These are phyloP conservation scores for Hsuehochloa calcarea DNA, from an alignment of 176 grass and related monocot species.

Conservation along the genomic window DNA sequence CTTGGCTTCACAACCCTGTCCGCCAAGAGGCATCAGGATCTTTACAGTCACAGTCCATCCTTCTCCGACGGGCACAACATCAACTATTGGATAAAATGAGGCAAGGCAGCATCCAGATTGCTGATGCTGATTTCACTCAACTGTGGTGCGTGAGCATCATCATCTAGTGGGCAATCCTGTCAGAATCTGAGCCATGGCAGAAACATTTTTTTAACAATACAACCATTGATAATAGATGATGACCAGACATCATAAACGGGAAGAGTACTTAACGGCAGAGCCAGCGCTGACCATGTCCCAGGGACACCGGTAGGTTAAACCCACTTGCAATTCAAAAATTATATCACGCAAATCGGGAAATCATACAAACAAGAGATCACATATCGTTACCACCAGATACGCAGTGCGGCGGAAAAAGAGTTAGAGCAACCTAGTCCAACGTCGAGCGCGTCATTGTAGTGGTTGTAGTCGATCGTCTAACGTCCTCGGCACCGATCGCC, in stretches of 20 bases:
- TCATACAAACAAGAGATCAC: too few relatives aligned
- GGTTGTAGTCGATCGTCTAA: too few relatives aligned
- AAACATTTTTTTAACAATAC: slow-evolving; percentile 13
- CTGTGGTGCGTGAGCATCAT: slow-evolving; percentile 5
- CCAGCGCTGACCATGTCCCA: neutral
- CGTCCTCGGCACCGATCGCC: too few relatives aligned
- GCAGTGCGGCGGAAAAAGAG: too few relatives aligned
- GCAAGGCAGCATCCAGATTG: neutral
- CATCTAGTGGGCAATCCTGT: neutral
- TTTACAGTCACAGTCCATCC: neutral
- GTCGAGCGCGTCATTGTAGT: too few relatives aligned
- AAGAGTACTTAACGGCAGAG: neutral
- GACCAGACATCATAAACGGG: slow-evolving; percentile 6
- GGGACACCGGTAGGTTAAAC: too few relatives aligned
- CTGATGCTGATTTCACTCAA: neutral
- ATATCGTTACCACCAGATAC: too few relatives aligned
- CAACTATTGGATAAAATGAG: slow-evolving; percentile 12
- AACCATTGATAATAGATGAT: neutral
- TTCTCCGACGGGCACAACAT: neutral
- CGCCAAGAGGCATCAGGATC: neutral
- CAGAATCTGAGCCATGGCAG: neutral
- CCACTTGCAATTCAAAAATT: too few relatives aligned
- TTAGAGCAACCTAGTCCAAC: too few relatives aligned
- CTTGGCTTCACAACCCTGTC: neutral
- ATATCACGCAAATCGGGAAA: too few relatives aligned